Evolutionary conservation across 129 eudicot species (phyloP).

Genomic region (Artemisia tridentata): DNA sequence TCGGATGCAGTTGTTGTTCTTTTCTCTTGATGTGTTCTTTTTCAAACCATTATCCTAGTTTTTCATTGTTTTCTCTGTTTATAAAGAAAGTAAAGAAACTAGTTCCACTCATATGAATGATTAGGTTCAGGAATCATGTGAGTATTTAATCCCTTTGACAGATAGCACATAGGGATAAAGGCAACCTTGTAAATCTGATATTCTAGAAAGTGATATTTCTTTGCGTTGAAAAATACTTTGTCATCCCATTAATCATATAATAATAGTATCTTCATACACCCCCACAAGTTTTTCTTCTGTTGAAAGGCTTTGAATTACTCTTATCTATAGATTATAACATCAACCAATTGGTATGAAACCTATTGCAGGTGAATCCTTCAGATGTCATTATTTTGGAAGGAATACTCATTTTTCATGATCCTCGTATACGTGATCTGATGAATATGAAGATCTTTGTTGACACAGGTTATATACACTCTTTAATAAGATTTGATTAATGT

Average conservation of each 20-base stretch:
- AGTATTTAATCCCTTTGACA: no score
- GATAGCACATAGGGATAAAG: no score
- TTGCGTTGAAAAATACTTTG: no score
- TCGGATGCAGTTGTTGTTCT: background rate
- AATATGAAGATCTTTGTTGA: slow-evolving; percentile 97
- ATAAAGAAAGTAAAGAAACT: background rate
- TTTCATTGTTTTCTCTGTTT: background rate
- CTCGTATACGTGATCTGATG: slow-evolving; percentile 76
- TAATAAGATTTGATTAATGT: slow-evolving; percentile 7
- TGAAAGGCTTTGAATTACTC: slow-evolving; percentile 1
- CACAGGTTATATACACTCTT: slow-evolving; percentile 69
- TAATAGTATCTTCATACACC: no score
- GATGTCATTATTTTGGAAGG: slow-evolving; percentile 95
- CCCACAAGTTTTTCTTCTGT: background rate
- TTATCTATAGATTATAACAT: slow-evolving; percentile 4
- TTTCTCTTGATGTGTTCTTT: background rate
- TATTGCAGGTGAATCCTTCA: slow-evolving; percentile 86
- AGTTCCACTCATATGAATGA: slow-evolving; percentile 3
- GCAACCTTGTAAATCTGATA: no score
- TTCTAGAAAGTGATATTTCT: no score
- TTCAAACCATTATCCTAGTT: slow-evolving; percentile 7
- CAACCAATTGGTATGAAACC: slow-evolving; percentile 17
- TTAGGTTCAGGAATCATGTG: no score
- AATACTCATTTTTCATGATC: slow-evolving; percentile 87
- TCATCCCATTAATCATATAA: no score